Conservation (phyloP, 2,329 filamentous ascomycete species). For the Penicillium palitans region DNA sequence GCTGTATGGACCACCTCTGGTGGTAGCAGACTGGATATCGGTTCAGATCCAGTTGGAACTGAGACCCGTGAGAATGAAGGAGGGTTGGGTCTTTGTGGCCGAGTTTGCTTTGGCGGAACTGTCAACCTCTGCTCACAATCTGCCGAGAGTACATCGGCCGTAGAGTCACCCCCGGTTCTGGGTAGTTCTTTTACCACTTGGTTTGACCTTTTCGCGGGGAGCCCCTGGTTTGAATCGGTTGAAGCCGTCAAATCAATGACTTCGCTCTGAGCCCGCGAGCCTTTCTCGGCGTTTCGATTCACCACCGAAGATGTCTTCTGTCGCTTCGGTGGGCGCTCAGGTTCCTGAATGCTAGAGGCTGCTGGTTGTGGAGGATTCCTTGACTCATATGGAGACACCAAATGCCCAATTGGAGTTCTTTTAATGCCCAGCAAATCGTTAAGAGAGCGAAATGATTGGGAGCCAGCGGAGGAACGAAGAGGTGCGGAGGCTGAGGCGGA, state of each 20-base stretch:
- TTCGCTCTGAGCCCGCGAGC: constrained; percentile 9
- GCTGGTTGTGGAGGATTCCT: constrained; percentile 17
- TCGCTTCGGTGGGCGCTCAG: constrained; percentile 38
- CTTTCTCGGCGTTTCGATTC: constrained; percentile 15
- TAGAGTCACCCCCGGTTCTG: not conserved
- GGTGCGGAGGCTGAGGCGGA: constrained; percentile 16
- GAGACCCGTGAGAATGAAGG: not conserved
- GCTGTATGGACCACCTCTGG: not conserved
- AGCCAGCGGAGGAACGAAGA: constrained; percentile 27
- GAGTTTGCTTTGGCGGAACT: not conserved
- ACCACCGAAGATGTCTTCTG: constrained; percentile 24
- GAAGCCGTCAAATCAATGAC: constrained; percentile 29
- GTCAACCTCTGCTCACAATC: not conserved
- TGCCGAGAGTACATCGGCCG: not conserved
- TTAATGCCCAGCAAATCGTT: constrained; percentile 66
- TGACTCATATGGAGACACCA: constrained; percentile 66
- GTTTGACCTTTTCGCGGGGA: not conserved
- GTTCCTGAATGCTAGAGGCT: constrained; percentile 15
- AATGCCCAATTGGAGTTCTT: constrained; percentile 63
- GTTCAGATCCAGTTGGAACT: not conserved
- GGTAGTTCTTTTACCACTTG: not conserved
- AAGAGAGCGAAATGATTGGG: constrained; percentile 57
- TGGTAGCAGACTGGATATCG: not conserved
- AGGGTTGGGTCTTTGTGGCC: not conserved
- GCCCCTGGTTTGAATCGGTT: constrained; percentile 7